Percentiles rank a stretch among this genome's conserved stretches.
phyloP scores from a whole-genome alignment of 169 alveolate species.

The Plasmodium ovale region DNA sequence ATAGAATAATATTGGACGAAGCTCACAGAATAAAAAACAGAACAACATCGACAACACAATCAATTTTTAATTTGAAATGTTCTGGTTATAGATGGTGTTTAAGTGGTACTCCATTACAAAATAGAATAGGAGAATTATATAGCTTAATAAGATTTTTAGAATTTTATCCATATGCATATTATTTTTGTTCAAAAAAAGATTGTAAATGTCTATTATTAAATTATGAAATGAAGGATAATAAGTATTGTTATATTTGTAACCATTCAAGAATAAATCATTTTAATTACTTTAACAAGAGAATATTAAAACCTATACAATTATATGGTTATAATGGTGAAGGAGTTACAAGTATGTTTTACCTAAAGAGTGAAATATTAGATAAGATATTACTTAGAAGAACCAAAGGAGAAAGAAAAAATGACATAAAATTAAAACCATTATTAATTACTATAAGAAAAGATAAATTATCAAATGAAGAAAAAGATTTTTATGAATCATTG shows the following conservation, averaged over 20 bases:
- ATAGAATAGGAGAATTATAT: conserved; percentile 96
- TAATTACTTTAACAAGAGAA: conserved; percentile 88
- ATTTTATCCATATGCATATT: conserved; percentile 94
- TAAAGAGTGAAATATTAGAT: conserved; percentile 82
- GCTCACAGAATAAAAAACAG: conserved; percentile 97
- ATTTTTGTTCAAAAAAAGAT: conserved; percentile 90
- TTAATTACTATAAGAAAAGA: conserved; percentile 84
- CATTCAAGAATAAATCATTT: conserved; percentile 89
- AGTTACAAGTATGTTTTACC: conserved; percentile 78
- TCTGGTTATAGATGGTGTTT: conserved; percentile 94
- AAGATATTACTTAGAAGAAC: conserved; percentile 87
- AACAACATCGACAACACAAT: conserved; percentile 91
- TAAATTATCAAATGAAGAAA: conserved; percentile 86
- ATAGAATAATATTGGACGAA: conserved; percentile 94
- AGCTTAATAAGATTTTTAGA: conserved; percentile 93
- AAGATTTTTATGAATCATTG: conserved; percentile 89
- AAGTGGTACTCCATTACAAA: conserved; percentile 98
- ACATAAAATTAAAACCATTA: conserved; percentile 89
- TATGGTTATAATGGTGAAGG: conserved; percentile 90
- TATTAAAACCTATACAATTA: conserved; percentile 89
- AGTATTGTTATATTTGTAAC: conserved; percentile 87
- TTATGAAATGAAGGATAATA: conserved; percentile 83
- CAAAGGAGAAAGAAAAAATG: conserved; percentile 89
- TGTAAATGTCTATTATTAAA: conserved; percentile 87
- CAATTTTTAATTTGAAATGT: conserved; percentile 78